Percentiles rank a stretch among this genome's conserved stretches.
These are phyloP conservation scores for Hericium coralloides DNA, from an alignment of 768 basidiomycete genomes.

Conservation along the genomic window DNA sequence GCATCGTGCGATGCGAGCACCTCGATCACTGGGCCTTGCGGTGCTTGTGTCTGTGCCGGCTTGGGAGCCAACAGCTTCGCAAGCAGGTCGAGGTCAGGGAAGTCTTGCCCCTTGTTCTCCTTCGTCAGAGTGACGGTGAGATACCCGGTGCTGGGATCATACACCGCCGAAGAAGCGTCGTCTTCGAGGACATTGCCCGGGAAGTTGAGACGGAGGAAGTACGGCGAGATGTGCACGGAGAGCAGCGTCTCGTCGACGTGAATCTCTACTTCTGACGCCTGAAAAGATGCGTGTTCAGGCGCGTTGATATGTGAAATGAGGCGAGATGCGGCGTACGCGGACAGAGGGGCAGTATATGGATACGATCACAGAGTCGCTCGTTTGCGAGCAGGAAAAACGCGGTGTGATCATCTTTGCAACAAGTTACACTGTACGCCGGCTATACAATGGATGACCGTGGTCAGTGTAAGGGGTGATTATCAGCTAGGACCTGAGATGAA, in stretches of 20 bases:
- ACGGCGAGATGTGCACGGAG: conserved; percentile 73
- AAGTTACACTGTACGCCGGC: too few species aligned
- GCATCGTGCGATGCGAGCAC: conserved; percentile 30
- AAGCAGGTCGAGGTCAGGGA: conserved; percentile 71
- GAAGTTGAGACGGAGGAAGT: conserved; percentile 76
- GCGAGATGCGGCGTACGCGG: conserved; percentile 24
- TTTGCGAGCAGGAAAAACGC: conserved; percentile 62
- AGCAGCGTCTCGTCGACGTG: conserved; percentile 63
- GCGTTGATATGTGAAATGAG: not conserved
- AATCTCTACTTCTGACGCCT: conserved; percentile 81
- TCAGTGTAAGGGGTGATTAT: not conserved
- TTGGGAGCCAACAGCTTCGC: conserved; percentile 70
- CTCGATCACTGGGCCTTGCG: conserved; percentile 41
- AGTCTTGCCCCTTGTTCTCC: conserved; percentile 52
- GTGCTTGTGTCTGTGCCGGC: conserved; percentile 15
- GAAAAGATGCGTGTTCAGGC: not conserved
- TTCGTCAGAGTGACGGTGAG: conserved; percentile 70
- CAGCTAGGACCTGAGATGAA: not conserved
- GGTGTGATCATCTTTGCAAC: conserved; percentile 59
- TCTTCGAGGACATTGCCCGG: conserved; percentile 62
- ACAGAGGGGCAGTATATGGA: conserved; percentile 65
- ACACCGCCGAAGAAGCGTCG: conserved; percentile 54
- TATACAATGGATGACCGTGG: not conserved
- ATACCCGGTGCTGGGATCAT: conserved; percentile 73
- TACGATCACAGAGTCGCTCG: conserved; percentile 41